A percentile compares a stretch with the other conserved stretches of the same genome.
Conservation (phyloP, 441 rosid genomes). For the Capsella rubella region DNA sequence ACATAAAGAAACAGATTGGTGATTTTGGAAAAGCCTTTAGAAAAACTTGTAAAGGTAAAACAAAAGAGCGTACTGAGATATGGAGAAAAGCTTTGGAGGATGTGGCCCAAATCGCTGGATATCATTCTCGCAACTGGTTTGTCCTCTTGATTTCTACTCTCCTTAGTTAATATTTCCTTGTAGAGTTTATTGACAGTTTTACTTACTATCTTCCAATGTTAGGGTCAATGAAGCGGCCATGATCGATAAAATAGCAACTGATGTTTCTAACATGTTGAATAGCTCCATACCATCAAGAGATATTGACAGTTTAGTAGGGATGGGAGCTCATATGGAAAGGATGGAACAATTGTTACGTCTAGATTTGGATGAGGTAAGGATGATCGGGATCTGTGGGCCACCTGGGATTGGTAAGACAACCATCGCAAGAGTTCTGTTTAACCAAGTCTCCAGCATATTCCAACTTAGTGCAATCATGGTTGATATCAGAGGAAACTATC, state of each 20-base stretch:
- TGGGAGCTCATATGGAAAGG: neutral
- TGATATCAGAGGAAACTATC: neutral
- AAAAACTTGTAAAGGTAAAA: too few relatives aligned
- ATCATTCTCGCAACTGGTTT: too few relatives aligned
- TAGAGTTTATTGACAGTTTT: neutral
- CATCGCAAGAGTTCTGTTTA: neutral
- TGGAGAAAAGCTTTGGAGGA: too few relatives aligned
- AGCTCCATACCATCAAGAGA: neutral
- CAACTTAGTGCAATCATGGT: neutral
- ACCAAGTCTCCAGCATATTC: neutral
- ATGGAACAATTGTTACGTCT: neutral
- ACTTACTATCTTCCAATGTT: neutral
- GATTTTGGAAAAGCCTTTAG: too few relatives aligned
- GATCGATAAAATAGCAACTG: neutral
- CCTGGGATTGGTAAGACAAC: constrained; percentile 11
- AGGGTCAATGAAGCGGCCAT: neutral
- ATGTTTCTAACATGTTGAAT: neutral
- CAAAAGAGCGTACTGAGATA: too few relatives aligned
- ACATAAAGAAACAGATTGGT: too few relatives aligned
- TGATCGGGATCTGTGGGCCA: constrained; percentile 1
- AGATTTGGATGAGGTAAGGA: neutral
- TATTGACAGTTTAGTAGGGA: neutral
- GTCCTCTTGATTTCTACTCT: too few relatives aligned
- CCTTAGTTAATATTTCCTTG: too few relatives aligned
- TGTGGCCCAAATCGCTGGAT: too few relatives aligned